Conservation (phyloP, 352 stramenopile species). For the Blastocystis sp. region DNA sequence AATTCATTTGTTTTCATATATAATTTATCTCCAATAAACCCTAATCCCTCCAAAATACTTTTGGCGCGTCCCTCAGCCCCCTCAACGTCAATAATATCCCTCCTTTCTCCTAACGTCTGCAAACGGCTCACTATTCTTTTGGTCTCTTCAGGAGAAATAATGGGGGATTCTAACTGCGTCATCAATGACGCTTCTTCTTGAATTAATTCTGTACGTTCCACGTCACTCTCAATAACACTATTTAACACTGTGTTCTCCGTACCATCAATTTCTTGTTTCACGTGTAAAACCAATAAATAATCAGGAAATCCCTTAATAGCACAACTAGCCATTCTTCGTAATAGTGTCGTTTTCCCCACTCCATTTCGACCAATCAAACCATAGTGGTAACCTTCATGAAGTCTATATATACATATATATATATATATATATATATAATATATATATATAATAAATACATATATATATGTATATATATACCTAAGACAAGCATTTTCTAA, state of each 20-base stretch:
- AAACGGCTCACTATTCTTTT: slow-evolving; percentile 49
- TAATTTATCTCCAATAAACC: slow-evolving; percentile 68
- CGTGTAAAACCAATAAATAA: slow-evolving; percentile 34
- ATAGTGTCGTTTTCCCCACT: slow-evolving; percentile 52
- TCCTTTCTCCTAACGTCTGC: slow-evolving; percentile 67
- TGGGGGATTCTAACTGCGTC: too few species aligned
- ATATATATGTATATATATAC: too few species aligned
- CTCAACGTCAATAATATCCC: slow-evolving; percentile 60
- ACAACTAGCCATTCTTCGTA: slow-evolving; percentile 44
- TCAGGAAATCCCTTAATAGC: slow-evolving; percentile 32
- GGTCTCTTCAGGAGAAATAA: too few species aligned
- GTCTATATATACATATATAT: too few species aligned
- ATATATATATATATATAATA: too few species aligned
- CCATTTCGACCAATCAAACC: slow-evolving; percentile 53
- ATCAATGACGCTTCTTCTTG: background rate
- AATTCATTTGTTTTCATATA: slow-evolving; percentile 63
- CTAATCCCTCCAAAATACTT: slow-evolving; percentile 65
- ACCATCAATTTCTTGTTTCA: slow-evolving; percentile 31
- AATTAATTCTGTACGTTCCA: slow-evolving; percentile 24
- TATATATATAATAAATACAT: too few species aligned
- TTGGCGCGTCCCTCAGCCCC: slow-evolving; percentile 62
- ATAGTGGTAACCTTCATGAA: slow-evolving; percentile 38
- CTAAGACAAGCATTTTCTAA: slow-evolving; percentile 9
- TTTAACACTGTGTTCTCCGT: slow-evolving; percentile 16
- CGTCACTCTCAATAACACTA: slow-evolving; percentile 23